Base-by-base conservation (phyloP, 495 filamentous ascomycete genomes). In the Podospora sp. region DNA sequence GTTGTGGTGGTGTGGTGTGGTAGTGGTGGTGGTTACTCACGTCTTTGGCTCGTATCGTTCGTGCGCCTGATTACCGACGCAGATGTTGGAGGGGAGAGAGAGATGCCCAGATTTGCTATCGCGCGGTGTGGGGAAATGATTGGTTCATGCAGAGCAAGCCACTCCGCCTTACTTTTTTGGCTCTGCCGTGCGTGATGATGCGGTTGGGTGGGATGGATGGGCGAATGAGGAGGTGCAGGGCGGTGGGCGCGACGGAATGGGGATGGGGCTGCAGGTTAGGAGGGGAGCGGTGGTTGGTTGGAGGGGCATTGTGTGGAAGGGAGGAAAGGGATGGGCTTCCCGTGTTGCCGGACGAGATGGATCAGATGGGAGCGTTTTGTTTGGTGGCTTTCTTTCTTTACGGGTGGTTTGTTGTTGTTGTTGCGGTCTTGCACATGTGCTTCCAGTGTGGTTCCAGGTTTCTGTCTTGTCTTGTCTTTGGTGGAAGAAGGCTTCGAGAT, bases 121-220 rank as follows among this genome's bases (percentile, higher is more conserved):
- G 29, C 29, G 8, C n/a, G 29, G 29, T 33, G 29, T 8, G 29
- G 29, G 40, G 11, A 6, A 2, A 2, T 46, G 11, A 46, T 46
- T 46, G 40, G 40, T 46, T 46, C 40, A 46, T 46, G 40, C 40
- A 46, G 2, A 11, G 40, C 40, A 46, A 46, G 40, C 40, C 40
- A 46, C 40, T 14, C 40, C 63, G 63, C 63, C 63, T 65, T 65
- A 65, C 63, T 65, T 65, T 65, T 65, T 46, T 6, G 40, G n/a
- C n/a, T n/a, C 11, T 46, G 40, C 29, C 14, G 56, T 26, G 40
- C 40, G 14, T 5, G 6, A 29, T 61, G 36, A 40, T 49, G 59
- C 35, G 59, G 29, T 22, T 59, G 56, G 22, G 40, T 11, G n/a
- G n/a, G n/a, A n/a, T n/a, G n/a, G n/a, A 2, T 46, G 9, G 16